Evolutionary conservation across 2,329 filamentous ascomycete genomes (phyloP).

Genomic region (Cryphonectria radicalis): DNA sequence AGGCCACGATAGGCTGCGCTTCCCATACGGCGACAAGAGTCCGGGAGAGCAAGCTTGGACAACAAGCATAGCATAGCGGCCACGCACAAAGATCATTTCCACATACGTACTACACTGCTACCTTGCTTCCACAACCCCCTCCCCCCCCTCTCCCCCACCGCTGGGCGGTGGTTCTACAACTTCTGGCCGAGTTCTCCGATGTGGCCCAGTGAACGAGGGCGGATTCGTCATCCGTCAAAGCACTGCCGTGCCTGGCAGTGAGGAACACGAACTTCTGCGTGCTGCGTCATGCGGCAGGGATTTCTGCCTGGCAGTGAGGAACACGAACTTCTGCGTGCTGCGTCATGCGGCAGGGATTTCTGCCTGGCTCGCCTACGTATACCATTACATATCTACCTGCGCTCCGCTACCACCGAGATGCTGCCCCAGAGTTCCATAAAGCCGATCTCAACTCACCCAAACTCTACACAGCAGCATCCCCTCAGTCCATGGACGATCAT

Average conservation of each 20-base stretch:
- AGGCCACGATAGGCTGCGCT: too few species aligned
- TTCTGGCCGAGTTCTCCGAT: background rate
- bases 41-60: too few species aligned
- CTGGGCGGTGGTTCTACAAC: too few species aligned
- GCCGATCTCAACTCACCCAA: background rate
- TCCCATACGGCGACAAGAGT: too few species aligned
- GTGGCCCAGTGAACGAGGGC: background rate
- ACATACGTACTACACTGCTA: background rate
- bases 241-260: background rate
- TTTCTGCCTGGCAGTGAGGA: background rate
- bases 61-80: background rate
- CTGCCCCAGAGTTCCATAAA: background rate
- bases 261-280: background rate
- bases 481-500: background rate
- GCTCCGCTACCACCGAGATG: background rate
- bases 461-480: background rate
- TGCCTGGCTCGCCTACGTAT: background rate
- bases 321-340: background rate
- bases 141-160: too few species aligned
- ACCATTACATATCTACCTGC: background rate
- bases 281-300: background rate
- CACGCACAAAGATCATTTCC: background rate
- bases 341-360: background rate
- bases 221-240: constrained; percentile 4
- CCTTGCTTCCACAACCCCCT: background rate